Evolutionary conservation across 2,329 filamentous ascomycete genomes (phyloP), one percentile per base, ranked within the genome.

Genomic region (Aspergillus hortae): DNA sequence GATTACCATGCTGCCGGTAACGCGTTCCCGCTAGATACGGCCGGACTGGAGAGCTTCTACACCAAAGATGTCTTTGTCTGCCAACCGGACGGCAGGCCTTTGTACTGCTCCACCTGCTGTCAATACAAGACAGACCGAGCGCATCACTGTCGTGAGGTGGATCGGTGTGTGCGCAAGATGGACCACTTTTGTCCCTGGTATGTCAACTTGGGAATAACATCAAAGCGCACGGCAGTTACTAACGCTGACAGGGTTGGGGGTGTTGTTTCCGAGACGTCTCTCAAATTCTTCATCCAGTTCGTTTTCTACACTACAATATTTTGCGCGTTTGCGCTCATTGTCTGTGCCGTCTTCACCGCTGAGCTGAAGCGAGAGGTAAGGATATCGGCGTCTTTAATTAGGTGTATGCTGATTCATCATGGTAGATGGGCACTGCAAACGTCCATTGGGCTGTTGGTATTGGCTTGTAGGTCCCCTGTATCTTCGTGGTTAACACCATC

Each of bases 241-340:
- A 27, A 27, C 60, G n/a, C 25, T 25, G 46, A 12, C 46, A 81
- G 88, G 88, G 92, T 95, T n/a, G 92, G 92, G 4, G 94, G 92
- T 19, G 89, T 96, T 58, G 86, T 99, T 9, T 88, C 85, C 0
- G 92, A 96, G 68, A 91, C 84, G 1, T 77, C 87, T 2, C 92
- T 92, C 75, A 96, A 96, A 63, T 96, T 90, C 71, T 97, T 99
- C 65, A 76, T 91, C 10, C 94, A 96, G 60, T 96, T 96, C 65
- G 84, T 85, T 14, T 80, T 83, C 41, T 96, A 94, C 67, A 84
- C 84, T 1, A 74, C 83, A 4, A 61, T 90, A 4, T 89, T 86
- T 61, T 90, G 86, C 58, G 69, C 77, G 2, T 81, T 89, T 53
- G 72, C 81, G 9, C 71, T 95, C 46, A 80, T 84, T 19, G 77